These are phyloP conservation scores for Polychytrium aggregatum DNA, from an alignment of 192 early-diverging fungal genomes.

Conservation along the genomic window DNA sequence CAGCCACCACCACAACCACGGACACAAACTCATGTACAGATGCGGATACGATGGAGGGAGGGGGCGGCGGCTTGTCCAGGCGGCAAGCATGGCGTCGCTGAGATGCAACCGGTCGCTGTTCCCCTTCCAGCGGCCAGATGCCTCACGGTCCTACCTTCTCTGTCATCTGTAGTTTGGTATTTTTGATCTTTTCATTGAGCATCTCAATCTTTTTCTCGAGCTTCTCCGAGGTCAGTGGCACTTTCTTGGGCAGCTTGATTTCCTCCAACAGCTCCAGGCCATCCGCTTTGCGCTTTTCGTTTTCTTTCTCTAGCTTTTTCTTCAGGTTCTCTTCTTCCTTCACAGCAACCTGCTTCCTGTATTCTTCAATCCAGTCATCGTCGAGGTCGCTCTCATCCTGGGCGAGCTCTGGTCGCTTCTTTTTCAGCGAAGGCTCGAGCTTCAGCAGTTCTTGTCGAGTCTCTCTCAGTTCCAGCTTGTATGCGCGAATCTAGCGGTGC, in stretches of 20 bases:
- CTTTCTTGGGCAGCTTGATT: slow-evolving; percentile 32
- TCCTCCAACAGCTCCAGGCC: slow-evolving; percentile 34
- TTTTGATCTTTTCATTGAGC: slow-evolving; percentile 58
- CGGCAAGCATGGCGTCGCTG: no score
- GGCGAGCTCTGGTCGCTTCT: slow-evolving; percentile 55
- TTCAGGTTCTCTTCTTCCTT: slow-evolving; percentile 60
- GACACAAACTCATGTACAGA: no score
- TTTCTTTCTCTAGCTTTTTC: slow-evolving; percentile 64
- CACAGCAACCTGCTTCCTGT: slow-evolving; percentile 47
- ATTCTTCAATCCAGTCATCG: slow-evolving; percentile 58
- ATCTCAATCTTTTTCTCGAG: slow-evolving; percentile 60
- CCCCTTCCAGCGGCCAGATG: no score
- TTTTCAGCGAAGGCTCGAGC: slow-evolving; percentile 64
- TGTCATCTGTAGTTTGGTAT: slow-evolving; percentile 58
- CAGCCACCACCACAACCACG: no score
- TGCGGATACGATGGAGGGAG: no score
- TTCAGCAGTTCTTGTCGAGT: slow-evolving; percentile 55
- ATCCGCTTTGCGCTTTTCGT: slow-evolving; percentile 66
- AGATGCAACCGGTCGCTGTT: no score
- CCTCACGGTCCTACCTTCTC: slow-evolving; percentile 70
- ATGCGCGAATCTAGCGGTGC: no score
- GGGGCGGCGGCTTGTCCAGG: no score
- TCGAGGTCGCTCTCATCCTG: slow-evolving; percentile 67
- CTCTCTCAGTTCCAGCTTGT: no score
- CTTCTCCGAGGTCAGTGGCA: slow-evolving; percentile 37